Evolutionary conservation across 331 rosid genomes (phyloP), one percentile per base, ranked within the genome.

Genomic region (Phaseolus coccineus): DNA sequence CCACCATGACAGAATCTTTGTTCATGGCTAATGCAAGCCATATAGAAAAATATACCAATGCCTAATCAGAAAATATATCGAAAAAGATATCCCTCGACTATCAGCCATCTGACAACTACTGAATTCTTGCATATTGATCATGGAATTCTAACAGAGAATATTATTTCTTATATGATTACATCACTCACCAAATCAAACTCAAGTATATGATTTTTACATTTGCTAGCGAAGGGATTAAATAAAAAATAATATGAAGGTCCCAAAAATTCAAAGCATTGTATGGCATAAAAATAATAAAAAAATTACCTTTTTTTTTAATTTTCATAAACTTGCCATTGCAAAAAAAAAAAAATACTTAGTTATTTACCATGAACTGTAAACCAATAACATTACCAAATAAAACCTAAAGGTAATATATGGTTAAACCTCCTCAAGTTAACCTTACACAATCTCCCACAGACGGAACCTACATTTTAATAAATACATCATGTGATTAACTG

Each of bases 341-440:
- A 35, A 4, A 35, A 35, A 35, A 35, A 35, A 30, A 30, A 35
- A 35, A 1, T 6, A 19, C 0, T 4, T 33, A 35, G 39, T 35
- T 35, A 35, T 35, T 35, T 35, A 1, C 39, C 39, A 33, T 33
- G 1, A 33, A 33, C 39, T 33, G 4, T 33, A 35, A 35, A 35
- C 39, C 6, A 35, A 35, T 35, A 35, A 5, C 39, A 35, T 35
- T 5, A 35, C 6, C 39, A 35, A 6, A 35, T 35, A 35, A 35
- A 35, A 35, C 39, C 27, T 13, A 67, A 68, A 64, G 61, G 42
- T 30, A 3, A 64, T 48, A 33, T 27, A 63, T 25, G 79, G 27
- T n/a, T 66, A 78, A 39, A 80, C 46, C 47, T 79, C 79, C 81
- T 76, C 27, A 30, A 55, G 9, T 30, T 71, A 71, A 76, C 52